Base-by-base conservation (phyloP, 2,329 filamentous ascomycete species). In the Phaeosphaeriaceae sp. region DNA sequence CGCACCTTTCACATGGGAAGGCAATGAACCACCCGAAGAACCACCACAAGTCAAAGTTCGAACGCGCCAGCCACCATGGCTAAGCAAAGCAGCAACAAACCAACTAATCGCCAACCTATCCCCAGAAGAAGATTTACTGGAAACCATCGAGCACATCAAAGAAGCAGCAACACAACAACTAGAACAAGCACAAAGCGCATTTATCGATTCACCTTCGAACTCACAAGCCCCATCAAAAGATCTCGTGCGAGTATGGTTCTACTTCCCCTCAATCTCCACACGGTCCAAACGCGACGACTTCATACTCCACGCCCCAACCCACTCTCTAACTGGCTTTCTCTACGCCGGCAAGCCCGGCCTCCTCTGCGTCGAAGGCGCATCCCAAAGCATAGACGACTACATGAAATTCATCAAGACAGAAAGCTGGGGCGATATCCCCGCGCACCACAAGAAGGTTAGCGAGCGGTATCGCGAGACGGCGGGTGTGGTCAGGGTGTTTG, bases 351-450 rank as follows among this genome's bases (percentile, higher is more conserved):
- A 86, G 52, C 83, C 83, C 0, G 83, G 83, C 2, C 70, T 78
- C 1, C 54, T 83, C 2, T 83, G 81, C 43, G 68, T 83, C 0
- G 81, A 83, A 61, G 81, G 81, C 7, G 63, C 45, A 0, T 79
- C 81, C 0, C 40, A 58, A 6, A 63, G 73, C 20, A 77, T 86
- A 2, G 83, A 86, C 47, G 78, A 77, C 8, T 86, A 84, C 56
- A 86, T 86, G 83, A 80, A 76, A 21, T 85, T 82, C 48, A 85
- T 86, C 70, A 85, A 85, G 68, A 85, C 82, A 5, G 80, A 85
- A 56, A 83, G 81, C 44, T 86, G 83, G 83, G 79, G 82, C 0
- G 83, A 86, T 63, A 85, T 86, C 5, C 83, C 83, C 0, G 76
- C 81, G 15, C 77, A 84, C 48, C 83, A 86, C 53, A 86, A 86